phyloP scores from a whole-genome alignment of 2,329 filamentous ascomycete species.

The Aspergillus candidus region DNA sequence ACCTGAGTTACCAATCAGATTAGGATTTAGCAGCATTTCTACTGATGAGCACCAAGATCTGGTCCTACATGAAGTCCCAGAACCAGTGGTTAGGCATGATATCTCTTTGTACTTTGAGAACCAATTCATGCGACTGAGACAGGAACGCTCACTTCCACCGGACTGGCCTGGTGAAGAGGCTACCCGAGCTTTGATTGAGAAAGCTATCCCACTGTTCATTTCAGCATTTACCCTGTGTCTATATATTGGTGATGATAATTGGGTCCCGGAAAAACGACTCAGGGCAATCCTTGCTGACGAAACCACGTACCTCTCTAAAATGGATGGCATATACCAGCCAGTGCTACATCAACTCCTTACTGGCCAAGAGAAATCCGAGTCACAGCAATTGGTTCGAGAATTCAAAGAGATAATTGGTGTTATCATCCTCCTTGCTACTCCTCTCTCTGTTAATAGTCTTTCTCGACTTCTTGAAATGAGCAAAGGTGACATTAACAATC shows the following conservation, averaged over 20 bases:
- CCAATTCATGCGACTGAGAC: constrained; percentile 8
- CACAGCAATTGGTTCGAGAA: constrained; percentile 8
- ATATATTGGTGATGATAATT: constrained; percentile 18
- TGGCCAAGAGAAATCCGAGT: constrained; percentile 6
- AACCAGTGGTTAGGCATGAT: constrained; percentile 15
- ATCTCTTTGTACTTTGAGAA: constrained; percentile 17
- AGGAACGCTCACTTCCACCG: constrained; percentile 3
- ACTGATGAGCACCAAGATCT: constrained; percentile 7
- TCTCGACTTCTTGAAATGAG: constrained; percentile 6
- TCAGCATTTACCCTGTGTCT: constrained; percentile 22
- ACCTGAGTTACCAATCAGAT: constrained; percentile 22
- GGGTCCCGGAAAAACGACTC: constrained; percentile 4
- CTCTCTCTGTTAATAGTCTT: constrained; percentile 16
- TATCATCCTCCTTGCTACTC: constrained; percentile 18
- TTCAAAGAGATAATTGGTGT: constrained; percentile 18
- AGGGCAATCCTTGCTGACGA: background rate
- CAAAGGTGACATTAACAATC: constrained; percentile 6
- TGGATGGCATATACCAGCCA: constrained; percentile 20
- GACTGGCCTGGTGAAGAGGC: constrained; percentile 5
- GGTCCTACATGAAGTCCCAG: constrained; percentile 16
- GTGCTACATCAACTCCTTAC: constrained; percentile 15
- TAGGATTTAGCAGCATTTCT: constrained; percentile 13
- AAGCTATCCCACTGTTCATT: constrained; percentile 27
- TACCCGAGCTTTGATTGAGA: constrained; percentile 6
- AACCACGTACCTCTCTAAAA: constrained; percentile 5